Base-by-base conservation (phyloP, 2,329 filamentous ascomycete species). In the Furcasterigmium furcatum region DNA sequence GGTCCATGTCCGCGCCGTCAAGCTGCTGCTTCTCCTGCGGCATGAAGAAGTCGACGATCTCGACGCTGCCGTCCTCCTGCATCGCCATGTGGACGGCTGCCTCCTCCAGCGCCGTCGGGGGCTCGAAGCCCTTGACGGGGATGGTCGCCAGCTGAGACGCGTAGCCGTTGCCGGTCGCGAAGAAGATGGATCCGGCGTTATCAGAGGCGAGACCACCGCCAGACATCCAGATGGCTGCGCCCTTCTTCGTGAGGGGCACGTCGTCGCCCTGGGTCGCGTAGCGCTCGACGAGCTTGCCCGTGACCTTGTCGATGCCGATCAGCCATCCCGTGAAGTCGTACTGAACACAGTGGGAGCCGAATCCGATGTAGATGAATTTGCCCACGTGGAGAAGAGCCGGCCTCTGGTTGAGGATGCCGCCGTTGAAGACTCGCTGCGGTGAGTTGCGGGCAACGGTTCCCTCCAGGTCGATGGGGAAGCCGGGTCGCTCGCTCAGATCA, bases 301-400 rank as follows among this genome's bases (percentile, higher is more conserved):
- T 61, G 1, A 61, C 64, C 45, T 71, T 69, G 56, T 75, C 65
- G 54, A 73, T 66, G 4, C 73, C 72, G 38, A 78, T 63, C 34
- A 79, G 61, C 61, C 70, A 72, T 21, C 74, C 73, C 1, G 74
- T 77, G 48, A 78, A 77, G 52, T 80, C 77, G 55, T 72, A 80
- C 46, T 73, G 65, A 22, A 77, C 76, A 40, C 76, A 80, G 49
- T 79, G 71, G 10, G 73, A 76, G 1, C 74, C 76, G 49, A 80
- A 80, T 0, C 66, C 75, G 1, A 68, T 72, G 45, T 78, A 77
- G 7, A 80, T 60, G 41, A 65, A 67, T 42, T 70, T 63, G 3
- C 71, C 72, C 0, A 71, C 58, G 22, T 72, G 61, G 1, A 71
- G 59, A 13, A 80, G 55, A 6, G 67, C 70, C 0, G 77, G 73